Evolutionary conservation across 768 basidiomycete genomes (phyloP).

Genomic region (Amanita molliuscula): DNA sequence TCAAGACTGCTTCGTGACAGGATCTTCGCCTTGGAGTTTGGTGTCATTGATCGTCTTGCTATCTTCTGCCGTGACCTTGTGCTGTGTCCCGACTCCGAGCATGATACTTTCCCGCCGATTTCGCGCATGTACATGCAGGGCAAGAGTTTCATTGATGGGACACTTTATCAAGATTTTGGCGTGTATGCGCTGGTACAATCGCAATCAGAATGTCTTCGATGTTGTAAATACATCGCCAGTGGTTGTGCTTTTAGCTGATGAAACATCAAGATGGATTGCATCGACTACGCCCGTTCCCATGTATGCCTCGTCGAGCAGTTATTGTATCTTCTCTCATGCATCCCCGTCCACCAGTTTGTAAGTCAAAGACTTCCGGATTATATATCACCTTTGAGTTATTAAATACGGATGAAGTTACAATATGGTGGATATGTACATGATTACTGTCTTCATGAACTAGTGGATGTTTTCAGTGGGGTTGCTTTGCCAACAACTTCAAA

Average conservation of each 20-base stretch:
- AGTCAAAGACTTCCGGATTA: conserved; percentile 55
- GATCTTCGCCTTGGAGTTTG: conserved; percentile 40
- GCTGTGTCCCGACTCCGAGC: neutral
- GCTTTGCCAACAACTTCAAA: conserved; percentile 4
- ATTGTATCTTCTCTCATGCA: conserved; percentile 19
- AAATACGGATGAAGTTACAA: neutral
- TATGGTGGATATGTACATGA: neutral
- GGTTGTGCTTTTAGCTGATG: neutral
- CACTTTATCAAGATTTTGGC: neutral
- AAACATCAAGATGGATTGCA: neutral
- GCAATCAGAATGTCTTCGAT: neutral
- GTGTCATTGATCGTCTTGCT: conserved; percentile 42
- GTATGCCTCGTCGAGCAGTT: conserved; percentile 32
- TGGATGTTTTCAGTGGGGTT: neutral
- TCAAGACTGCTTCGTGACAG: conserved; percentile 66
- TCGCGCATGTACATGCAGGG: neutral
- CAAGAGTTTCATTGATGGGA: neutral
- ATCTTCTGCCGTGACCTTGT: conserved; percentile 44
- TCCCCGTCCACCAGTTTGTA: conserved; percentile 51
- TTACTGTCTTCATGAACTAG: neutral
- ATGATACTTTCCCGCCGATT: neutral
- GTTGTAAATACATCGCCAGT: neutral
- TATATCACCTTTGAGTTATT: conserved; percentile 12
- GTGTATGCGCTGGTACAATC: neutral
- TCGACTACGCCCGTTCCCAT: conserved; percentile 8